These are phyloP conservation scores for Chondrus crispus DNA, from an alignment of 23 red algal species.

Conservation along the genomic window DNA sequence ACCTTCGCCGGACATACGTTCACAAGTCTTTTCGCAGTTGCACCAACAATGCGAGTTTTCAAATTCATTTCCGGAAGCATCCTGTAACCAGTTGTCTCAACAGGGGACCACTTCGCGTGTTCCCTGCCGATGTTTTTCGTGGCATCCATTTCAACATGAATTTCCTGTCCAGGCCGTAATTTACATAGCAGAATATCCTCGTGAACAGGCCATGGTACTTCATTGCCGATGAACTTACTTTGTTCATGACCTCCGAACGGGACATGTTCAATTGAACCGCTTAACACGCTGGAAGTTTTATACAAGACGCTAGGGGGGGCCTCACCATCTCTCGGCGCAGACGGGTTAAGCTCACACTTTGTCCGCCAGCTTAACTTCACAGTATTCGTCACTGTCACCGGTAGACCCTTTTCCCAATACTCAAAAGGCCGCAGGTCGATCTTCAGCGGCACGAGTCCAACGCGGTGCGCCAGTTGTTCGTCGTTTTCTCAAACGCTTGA, in stretches of 20 bases:
- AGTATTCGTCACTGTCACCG: conserved; percentile 38
- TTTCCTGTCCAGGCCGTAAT: conserved; percentile 90
- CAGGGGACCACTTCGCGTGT: conserved; percentile 98
- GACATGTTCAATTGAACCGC: conserved; percentile 58
- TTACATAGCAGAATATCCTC: conserved; percentile 88
- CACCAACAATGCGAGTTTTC: neutral
- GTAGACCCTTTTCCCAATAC: conserved; percentile 46
- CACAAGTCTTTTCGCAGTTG: conserved; percentile 37
- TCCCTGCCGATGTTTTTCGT: conserved; percentile 80
- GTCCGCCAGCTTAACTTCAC: conserved; percentile 64
- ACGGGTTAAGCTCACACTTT: conserved; percentile 46
- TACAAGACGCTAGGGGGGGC: conserved; percentile 72
- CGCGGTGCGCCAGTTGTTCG: conserved; percentile 95
- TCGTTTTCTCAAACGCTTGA: too few species aligned
- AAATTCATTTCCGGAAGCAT: conserved; percentile 74
- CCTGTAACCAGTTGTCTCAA: conserved; percentile 80
- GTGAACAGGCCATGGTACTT: conserved; percentile 55
- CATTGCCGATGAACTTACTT: neutral
- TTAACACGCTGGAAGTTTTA: conserved; percentile 63
- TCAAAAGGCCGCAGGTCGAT: conserved; percentile 67
- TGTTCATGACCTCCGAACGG: conserved; percentile 56
- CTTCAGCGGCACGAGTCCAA: conserved; percentile 86
- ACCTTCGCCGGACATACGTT: conserved; percentile 77
- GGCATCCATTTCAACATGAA: conserved; percentile 75
- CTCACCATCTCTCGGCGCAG: conserved; percentile 52